A percentile compares a stretch with the other conserved stretches of the same genome.
Conservation (phyloP, 192 early-diverging fungal genomes). For the Coemansia sp. region DNA sequence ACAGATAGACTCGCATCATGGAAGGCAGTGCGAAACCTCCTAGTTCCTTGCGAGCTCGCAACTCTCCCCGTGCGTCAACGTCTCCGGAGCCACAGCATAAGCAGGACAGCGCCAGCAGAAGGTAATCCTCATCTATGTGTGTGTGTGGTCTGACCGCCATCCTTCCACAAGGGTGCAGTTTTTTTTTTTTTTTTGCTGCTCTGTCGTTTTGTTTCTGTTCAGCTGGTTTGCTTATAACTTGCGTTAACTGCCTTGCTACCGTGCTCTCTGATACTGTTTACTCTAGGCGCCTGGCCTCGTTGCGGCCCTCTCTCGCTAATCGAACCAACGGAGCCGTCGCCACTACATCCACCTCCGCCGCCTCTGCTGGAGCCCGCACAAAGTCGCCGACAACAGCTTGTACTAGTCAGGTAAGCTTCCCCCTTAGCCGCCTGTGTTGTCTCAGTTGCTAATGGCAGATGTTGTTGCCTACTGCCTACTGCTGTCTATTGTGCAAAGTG, state of each 20-base stretch:
- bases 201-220: background rate
- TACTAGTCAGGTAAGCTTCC: conserved; percentile 2
- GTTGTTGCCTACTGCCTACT: background rate
- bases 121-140: background rate
- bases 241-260: conserved; percentile 8
- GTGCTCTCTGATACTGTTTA: conserved; percentile 8
- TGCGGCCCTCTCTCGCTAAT: conserved; percentile 9
- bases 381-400: conserved; percentile 2
- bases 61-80: conserved; percentile 1
- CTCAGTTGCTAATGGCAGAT: background rate
- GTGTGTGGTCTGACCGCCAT: background rate
- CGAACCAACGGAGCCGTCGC: background rate
- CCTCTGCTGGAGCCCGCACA: background rate
- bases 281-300: conserved; percentile 13
- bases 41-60: background rate
- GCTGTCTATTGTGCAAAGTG: conserved; percentile 1
- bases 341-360: background rate
- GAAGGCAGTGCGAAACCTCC: conserved; percentile 3
- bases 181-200: conserved; percentile 15
- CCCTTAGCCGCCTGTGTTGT: background rate
- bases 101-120: conserved; percentile 12
- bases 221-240: background rate
- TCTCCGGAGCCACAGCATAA: conserved; percentile 14
- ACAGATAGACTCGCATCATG: conserved; percentile 7
- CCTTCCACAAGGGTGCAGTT: background rate